Evolutionary conservation across 208 protist species (phyloP), one percentile per base, ranked within the genome.

Genomic region (Wallacemonas rigidus): DNA sequence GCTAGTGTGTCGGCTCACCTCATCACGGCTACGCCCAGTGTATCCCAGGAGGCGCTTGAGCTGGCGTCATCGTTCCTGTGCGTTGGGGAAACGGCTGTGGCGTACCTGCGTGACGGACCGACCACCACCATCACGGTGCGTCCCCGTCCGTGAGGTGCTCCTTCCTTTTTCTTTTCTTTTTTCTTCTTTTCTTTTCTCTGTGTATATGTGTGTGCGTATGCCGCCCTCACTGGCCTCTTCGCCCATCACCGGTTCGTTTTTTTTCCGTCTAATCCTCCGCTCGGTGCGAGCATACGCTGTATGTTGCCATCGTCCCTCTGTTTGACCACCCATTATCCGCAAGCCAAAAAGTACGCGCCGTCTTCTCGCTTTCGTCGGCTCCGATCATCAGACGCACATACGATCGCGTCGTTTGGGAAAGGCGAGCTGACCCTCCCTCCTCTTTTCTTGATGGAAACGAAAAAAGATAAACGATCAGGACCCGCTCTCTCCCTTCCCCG

Each of bases 71-170:
- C 61, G 15, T 80, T 90, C 84, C 60, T 94, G n/a, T 86, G 91
- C 75, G 44, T 86, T 3, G 83, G 89, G 7, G 89, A 94, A 74
- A 83, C 70, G 40, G 88, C 81, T 9, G 79, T 57, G 5, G 83
- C 79, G 36, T 77, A 80, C 71, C 89, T 89, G 56, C 85, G 85
- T 61, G 81, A 75, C 58, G 81, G 85, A 8, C 68, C 69, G 45
- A 72, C 65, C 17, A 63, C 54, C 68, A 71, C 70, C 39, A 81
- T 93, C 47, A 83, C 86, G 44, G 76, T 82, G 2, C 26, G 50
- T 26, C 55, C 45, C 3, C 68, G 47, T 51, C 50, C 54, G 39
- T 72, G 50, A 64, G 8, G 7, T 58, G 8, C 43, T 62, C 36
- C 35, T 43, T 2, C 43, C 56, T 43, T 38, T 62, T 41, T 41